Evolutionary conservation across 2,329 filamentous ascomycete species (phyloP).

Genomic region (Hypoxylon sp.): DNA sequence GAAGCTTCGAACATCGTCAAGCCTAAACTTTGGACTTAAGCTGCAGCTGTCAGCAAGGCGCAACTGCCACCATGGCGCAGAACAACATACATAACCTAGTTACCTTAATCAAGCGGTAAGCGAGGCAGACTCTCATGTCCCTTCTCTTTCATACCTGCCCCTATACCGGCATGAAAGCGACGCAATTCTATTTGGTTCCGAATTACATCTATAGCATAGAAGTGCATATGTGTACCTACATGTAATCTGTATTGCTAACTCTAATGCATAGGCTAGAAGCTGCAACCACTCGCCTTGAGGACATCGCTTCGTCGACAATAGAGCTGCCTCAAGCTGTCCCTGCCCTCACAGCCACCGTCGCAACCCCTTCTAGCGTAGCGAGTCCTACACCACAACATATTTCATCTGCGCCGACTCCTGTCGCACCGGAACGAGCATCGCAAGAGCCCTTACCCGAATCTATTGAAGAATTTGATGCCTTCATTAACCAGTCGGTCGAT

Average conservation of each 20-base stretch:
- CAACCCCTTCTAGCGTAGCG: constrained; percentile 54
- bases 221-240: constrained; percentile 19
- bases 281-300: constrained; percentile 94
- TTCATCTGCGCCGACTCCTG: constrained; percentile 51
- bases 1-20: constrained; percentile 32
- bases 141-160: constrained; percentile 1
- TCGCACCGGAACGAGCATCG: constrained; percentile 57
- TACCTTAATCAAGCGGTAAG: constrained; percentile 97
- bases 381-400: constrained; percentile 63
- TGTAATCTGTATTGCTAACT: constrained; percentile 60
- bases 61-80: constrained; percentile 70
- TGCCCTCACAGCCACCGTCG: constrained; percentile 59
- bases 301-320: constrained; percentile 85
- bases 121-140: constrained; percentile 40
- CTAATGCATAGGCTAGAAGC: constrained; percentile 84
- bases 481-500: constrained; percentile 80
- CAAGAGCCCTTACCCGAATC: constrained; percentile 76
- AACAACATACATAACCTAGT: constrained; percentile 96
- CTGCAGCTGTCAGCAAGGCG: constrained; percentile 13
- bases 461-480: constrained; percentile 89
- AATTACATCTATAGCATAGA: background rate
- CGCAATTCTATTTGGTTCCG: background rate
- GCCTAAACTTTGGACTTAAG: constrained; percentile 9
- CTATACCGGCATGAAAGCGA: background rate
- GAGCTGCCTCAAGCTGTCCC: constrained; percentile 70